These are phyloP conservation scores for Cladophialophora psammophila DNA, from an alignment of 2,329 filamentous ascomycete species.

Conservation along the genomic window DNA sequence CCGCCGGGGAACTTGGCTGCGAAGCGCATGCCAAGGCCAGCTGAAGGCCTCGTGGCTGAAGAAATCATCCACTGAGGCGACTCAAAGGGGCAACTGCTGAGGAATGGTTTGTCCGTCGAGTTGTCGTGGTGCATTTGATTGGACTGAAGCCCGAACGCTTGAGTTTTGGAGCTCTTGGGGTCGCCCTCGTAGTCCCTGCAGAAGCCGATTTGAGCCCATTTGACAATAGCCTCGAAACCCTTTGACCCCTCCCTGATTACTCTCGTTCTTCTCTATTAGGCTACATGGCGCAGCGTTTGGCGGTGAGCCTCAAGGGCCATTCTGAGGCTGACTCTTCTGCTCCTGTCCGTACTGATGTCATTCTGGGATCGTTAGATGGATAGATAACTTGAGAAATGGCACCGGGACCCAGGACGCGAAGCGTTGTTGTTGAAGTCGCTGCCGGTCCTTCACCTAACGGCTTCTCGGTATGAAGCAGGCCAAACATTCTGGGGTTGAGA, in stretches of 20 bases:
- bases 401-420: not conserved
- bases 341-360: not conserved
- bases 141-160: not conserved
- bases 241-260: slow-evolving; percentile 1
- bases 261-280: slow-evolving; percentile 1
- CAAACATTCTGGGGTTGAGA: not conserved
- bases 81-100: slow-evolving; percentile 30
- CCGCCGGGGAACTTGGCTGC: slow-evolving; percentile 9
- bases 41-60: slow-evolving; percentile 31
- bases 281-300: not conserved
- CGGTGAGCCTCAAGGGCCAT: not conserved
- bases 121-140: slow-evolving; percentile 15
- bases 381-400: not conserved
- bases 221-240: not conserved
- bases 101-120: not conserved
- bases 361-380: not conserved
- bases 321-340: not conserved
- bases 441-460: not conserved
- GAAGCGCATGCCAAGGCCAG: slow-evolving; percentile 30
- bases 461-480: not conserved
- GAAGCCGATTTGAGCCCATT: slow-evolving; percentile 25
- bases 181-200: slow-evolving; percentile 28
- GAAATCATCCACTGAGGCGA: not conserved
- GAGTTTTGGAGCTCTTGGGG: slow-evolving; percentile 11
- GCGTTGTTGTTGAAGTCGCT: not conserved